Percentiles rank a stretch among this genome's conserved stretches.
Evolutionary conservation across 2,329 filamentous ascomycete species (phyloP).

Genomic region (Diaporthe sp.): DNA sequence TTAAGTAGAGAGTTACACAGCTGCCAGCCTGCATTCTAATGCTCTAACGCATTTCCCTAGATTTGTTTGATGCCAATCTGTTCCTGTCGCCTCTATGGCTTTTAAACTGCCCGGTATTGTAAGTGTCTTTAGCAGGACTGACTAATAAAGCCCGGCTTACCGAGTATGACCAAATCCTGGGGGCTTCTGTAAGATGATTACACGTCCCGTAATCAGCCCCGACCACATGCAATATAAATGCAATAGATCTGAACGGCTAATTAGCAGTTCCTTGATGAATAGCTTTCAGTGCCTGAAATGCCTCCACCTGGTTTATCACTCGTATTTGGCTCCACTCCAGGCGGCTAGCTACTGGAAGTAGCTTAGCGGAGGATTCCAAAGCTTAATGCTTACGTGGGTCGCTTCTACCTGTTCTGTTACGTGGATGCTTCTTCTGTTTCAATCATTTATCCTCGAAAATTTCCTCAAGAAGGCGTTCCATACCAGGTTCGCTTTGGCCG

Average conservation of each 20-base stretch:
- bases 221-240: neutral
- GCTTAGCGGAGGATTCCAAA: conserved; percentile 6
- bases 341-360: neutral
- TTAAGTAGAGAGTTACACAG: no score
- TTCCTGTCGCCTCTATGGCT: no score
- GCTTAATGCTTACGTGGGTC: neutral
- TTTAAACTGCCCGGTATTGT: neutral
- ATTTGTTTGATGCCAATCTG: no score
- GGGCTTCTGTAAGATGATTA: neutral
- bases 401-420: neutral
- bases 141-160: neutral
- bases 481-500: neutral
- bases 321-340: neutral
- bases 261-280: neutral
- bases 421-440: neutral
- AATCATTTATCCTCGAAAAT: neutral
- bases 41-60: no score
- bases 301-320: neutral
- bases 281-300: neutral
- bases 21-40: no score
- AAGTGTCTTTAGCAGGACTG: neutral
- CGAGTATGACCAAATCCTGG: neutral
- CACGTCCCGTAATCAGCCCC: neutral
- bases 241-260: neutral
- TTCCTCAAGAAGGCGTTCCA: neutral